Base-by-base conservation (phyloP, 768 basidiomycete species). In the Psilocybe azurescens region DNA sequence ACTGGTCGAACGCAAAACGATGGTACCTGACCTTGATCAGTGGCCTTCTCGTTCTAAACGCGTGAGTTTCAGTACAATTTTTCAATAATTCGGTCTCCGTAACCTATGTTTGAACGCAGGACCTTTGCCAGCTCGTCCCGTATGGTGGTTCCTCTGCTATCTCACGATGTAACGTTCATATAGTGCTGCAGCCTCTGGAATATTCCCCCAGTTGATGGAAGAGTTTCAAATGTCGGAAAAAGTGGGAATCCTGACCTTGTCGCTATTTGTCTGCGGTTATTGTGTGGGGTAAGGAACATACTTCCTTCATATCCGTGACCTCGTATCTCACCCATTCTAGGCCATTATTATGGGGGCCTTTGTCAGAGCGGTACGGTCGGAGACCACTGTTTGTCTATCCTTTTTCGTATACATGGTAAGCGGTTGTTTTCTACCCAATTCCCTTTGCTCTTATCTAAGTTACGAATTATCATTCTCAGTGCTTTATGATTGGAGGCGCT, bases 231-330 rank as follows among this genome's bases (percentile, higher is more conserved):
- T 89, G 68, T 80, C 82, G 5, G 18, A 74, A 32, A 86, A 84
- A 68, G 78, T 86, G 28, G 86, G 76, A 5, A 80, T 78, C 8
- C 77, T 89, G 51, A 83, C 82, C 0, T 79, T 89, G 33, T 83
- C 89, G 2, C 78, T 90, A 3, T 90, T 89, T 70, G 82, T 90
- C 13, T 79, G 79, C 18, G 89, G 89, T n/a, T 89, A 88, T 66
- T 86, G 83, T 62, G 78, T 88, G 20, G 88, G 88, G 77, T 78
- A 48, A 55, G 73, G n/a, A n/a, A n/a, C n/a, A n/a, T n/a, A n/a
- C n/a, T n/a, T n/a, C n/a, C 33, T 9, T 33, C 33, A 33, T 9
- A 4, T 5, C 33, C 33, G 33, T 33, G 9, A 9, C 33, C 33
- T 33, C 33, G 5, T 33, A 33, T 33, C 33, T 33, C 33, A 33